phyloP scores from a whole-genome alignment of 1,284 basidiomycete species.

The Papiliotrema fonsecae region DNA sequence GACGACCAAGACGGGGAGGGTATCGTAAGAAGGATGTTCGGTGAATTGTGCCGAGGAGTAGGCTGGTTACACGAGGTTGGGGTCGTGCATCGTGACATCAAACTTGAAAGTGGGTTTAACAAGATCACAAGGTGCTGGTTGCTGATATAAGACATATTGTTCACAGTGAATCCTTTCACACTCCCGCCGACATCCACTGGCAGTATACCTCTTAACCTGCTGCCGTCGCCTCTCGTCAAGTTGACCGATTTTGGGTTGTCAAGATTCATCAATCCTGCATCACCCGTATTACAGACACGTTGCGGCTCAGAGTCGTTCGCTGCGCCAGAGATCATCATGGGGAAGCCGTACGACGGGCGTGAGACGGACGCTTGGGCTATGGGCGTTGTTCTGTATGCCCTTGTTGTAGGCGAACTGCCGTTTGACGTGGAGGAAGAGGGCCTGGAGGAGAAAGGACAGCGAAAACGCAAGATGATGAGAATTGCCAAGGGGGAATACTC shows the following conservation, averaged over 20 bases:
- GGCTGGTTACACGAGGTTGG: constrained; percentile 85
- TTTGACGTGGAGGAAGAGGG: constrained; percentile 40
- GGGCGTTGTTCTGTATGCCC: constrained; percentile 74
- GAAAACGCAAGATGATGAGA: constrained; percentile 56
- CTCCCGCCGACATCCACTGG: constrained; percentile 33
- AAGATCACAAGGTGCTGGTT: neutral
- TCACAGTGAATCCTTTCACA: constrained; percentile 52
- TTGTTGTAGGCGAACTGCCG: constrained; percentile 58
- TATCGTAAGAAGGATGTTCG: constrained; percentile 67
- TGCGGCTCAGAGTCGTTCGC: constrained; percentile 91
- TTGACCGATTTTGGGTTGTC: constrained; percentile 87
- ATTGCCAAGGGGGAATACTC: constrained; percentile 72
- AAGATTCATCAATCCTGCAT: constrained; percentile 68
- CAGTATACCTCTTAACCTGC: constrained; percentile 44
- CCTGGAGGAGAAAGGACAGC: constrained; percentile 44
- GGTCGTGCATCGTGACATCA: constrained; percentile 87
- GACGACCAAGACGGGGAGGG: constrained; percentile 27
- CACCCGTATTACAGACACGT: constrained; percentile 71
- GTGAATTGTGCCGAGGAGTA: constrained; percentile 72
- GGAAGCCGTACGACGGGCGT: constrained; percentile 71
- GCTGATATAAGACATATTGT: constrained; percentile 55
- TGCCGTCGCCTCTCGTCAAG: constrained; percentile 66
- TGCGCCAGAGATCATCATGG: constrained; percentile 82
- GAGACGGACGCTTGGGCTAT: constrained; percentile 87
- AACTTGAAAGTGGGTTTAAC: constrained; percentile 74